Conservation (phyloP, 345 rosid genomes). For the Brassica napus region DNA sequence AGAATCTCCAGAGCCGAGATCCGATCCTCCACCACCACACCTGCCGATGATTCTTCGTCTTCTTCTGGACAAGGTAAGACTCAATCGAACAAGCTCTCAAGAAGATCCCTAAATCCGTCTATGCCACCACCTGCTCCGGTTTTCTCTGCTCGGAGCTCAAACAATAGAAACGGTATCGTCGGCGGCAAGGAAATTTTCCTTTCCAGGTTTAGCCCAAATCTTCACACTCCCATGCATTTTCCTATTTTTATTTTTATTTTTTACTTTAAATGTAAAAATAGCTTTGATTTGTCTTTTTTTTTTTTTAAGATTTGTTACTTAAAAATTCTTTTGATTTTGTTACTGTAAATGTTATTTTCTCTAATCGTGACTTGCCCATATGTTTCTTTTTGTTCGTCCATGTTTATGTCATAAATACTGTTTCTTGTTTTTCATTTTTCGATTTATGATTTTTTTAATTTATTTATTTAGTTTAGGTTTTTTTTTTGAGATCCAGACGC, state of each 20-base stretch:
- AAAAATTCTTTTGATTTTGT: not conserved
- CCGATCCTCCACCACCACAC: conserved; percentile 38
- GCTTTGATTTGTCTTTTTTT: not conserved
- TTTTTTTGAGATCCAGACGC: conserved; percentile 11
- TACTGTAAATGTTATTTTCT: conserved; percentile 7
- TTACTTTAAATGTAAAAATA: conserved; percentile 4
- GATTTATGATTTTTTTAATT: not conserved
- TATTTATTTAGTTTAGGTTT: not conserved
- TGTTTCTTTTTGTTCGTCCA: not conserved
- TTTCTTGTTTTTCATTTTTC: not conserved
- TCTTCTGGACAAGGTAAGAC: conserved; percentile 50
- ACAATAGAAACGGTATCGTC: conserved; percentile 44
- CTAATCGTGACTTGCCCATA: conserved; percentile 1
- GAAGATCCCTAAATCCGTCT: conserved; percentile 37
- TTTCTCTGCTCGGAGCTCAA: conserved; percentile 24
- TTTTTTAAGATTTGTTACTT: conserved; percentile 6
- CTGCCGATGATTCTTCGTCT: conserved; percentile 51
- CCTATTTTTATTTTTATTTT: conserved; percentile 6
- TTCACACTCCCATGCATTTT: conserved; percentile 5
- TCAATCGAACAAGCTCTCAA: conserved; percentile 33
- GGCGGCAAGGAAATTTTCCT: conserved; percentile 41
- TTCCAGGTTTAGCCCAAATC: conserved; percentile 43
- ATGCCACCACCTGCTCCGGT: conserved; percentile 44
- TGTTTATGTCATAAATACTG: conserved; percentile 19
- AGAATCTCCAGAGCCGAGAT: conserved; percentile 58